These are phyloP conservation scores for Fomitopsis pinicola DNA, from an alignment of 1,284 basidiomycete species.

Conservation along the genomic window DNA sequence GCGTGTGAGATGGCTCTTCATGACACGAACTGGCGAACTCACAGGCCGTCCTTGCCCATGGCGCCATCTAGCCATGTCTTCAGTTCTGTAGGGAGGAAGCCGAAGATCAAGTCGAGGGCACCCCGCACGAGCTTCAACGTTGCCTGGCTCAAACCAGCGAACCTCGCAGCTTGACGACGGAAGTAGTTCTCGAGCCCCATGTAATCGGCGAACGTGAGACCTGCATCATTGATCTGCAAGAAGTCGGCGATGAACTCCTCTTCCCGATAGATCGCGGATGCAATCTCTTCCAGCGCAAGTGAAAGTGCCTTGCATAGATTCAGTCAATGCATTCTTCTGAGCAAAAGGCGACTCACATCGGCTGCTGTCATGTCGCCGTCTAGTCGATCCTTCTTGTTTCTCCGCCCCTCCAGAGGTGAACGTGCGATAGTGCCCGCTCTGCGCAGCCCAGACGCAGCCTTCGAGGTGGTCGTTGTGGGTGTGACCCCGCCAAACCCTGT, in stretches of 20 bases:
- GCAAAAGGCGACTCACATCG: constrained; percentile 43
- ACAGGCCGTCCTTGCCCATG: constrained; percentile 77
- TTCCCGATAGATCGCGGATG: constrained; percentile 77
- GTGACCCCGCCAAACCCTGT: constrained; percentile 46
- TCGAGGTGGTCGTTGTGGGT: constrained; percentile 35
- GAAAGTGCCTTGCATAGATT: constrained; percentile 58
- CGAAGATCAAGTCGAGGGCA: constrained; percentile 94
- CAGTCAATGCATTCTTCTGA: not conserved
- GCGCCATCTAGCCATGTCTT: constrained; percentile 84
- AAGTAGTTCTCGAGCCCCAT: constrained; percentile 95
- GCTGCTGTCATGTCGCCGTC: constrained; percentile 62
- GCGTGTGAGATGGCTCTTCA: not conserved
- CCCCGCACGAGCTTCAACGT: constrained; percentile 81
- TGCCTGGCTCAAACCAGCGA: constrained; percentile 58
- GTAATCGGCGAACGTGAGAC: constrained; percentile 93
- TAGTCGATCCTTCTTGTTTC: constrained; percentile 53
- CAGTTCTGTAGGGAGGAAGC: constrained; percentile 83
- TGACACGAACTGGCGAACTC: constrained; percentile 27
- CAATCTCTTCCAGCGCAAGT: constrained; percentile 72
- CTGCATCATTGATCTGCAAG: constrained; percentile 85
- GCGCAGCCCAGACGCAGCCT: constrained; percentile 56
- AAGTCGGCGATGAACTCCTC: constrained; percentile 90
- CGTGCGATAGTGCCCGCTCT: constrained; percentile 75
- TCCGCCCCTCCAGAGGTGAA: constrained; percentile 59
- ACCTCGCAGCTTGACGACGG: constrained; percentile 81